These are phyloP conservation scores for Rubroshorea leprosula DNA, from an alignment of 345 rosid species.

Conservation along the genomic window DNA sequence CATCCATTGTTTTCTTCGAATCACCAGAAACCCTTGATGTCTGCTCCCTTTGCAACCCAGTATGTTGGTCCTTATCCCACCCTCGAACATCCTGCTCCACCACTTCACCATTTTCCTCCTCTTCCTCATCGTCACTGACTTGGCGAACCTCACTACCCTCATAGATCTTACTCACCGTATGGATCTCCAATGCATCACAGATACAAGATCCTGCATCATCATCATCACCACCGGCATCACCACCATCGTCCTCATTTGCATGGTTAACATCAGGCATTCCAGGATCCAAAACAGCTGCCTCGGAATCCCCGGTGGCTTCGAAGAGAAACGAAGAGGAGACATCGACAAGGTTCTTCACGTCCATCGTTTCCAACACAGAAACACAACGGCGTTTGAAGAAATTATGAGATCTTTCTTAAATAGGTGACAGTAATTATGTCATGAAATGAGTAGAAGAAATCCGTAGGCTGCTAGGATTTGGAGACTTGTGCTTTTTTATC, in stretches of 20 bases:
- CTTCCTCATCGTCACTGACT: slow-evolving; percentile 25
- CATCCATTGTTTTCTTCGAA: slow-evolving; percentile 28
- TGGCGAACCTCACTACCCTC: slow-evolving; percentile 1
- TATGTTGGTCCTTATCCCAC: slow-evolving; percentile 18
- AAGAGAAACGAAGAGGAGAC: slow-evolving; percentile 40
- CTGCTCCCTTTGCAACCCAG: background rate
- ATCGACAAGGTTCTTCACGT: slow-evolving; percentile 21
- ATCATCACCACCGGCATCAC: slow-evolving; percentile 41
- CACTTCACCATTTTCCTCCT: slow-evolving; percentile 18
- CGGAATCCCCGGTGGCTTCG: slow-evolving; percentile 77
- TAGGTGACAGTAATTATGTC: background rate
- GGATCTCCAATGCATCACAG: slow-evolving; percentile 25
- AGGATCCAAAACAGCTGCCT: slow-evolving; percentile 25
- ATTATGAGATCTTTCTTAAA: background rate
- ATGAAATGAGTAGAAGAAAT: background rate
- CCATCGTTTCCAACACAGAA: slow-evolving; percentile 8
- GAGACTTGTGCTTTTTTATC: no score
- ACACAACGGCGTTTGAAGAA: background rate
- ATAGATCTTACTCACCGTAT: background rate
- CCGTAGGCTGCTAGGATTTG: background rate
- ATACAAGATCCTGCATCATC: slow-evolving; percentile 60
- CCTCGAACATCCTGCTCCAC: slow-evolving; percentile 2
- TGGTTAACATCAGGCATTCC: slow-evolving; percentile 2
- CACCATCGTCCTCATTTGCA: slow-evolving; percentile 3
- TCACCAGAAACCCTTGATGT: slow-evolving; percentile 30